Evolutionary conservation across 371 early-diverging fungal species (phyloP).

Genomic region (Mortierella sp.): DNA sequence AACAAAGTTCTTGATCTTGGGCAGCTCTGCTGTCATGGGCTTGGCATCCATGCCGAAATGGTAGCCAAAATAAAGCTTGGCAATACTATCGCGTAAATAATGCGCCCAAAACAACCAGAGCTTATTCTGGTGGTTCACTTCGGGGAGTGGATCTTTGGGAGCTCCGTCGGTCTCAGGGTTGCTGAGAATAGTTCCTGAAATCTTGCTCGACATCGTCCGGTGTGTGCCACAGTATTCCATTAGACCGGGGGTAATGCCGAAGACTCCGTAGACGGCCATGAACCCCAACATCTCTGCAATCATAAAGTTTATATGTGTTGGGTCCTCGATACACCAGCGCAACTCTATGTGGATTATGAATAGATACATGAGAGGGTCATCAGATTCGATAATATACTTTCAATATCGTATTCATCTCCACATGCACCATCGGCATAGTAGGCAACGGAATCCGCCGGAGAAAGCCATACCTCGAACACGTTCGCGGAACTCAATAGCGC

Average conservation of each 20-base stretch:
- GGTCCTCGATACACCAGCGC: constrained; percentile 16
- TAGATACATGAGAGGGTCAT: too few relatives aligned
- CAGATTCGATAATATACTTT: neutral
- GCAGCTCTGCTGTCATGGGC: constrained; percentile 35
- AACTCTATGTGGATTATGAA: constrained; percentile 15
- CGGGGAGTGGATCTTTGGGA: constrained; percentile 17
- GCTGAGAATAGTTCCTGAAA: neutral
- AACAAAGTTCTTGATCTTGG: constrained; percentile 32
- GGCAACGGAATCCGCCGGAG: neutral
- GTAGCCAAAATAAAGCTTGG: constrained; percentile 41
- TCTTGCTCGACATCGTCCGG: neutral
- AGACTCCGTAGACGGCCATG: constrained; percentile 28
- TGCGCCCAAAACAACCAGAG: constrained; percentile 52
- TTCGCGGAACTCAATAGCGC: constrained; percentile 48
- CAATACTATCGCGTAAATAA: constrained; percentile 42
- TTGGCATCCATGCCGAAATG: constrained; percentile 31
- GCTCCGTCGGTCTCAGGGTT: constrained; percentile 9
- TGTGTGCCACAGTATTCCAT: constrained; percentile 17
- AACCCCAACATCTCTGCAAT: constrained; percentile 27
- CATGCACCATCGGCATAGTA: too few relatives aligned
- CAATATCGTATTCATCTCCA: neutral
- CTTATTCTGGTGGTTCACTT: constrained; percentile 38
- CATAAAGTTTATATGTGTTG: constrained; percentile 19
- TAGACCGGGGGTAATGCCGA: constrained; percentile 11
- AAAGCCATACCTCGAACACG: constrained; percentile 35